Conservation (phyloP, 2,329 filamentous ascomycete species). For the Thelonectria olida region DNA sequence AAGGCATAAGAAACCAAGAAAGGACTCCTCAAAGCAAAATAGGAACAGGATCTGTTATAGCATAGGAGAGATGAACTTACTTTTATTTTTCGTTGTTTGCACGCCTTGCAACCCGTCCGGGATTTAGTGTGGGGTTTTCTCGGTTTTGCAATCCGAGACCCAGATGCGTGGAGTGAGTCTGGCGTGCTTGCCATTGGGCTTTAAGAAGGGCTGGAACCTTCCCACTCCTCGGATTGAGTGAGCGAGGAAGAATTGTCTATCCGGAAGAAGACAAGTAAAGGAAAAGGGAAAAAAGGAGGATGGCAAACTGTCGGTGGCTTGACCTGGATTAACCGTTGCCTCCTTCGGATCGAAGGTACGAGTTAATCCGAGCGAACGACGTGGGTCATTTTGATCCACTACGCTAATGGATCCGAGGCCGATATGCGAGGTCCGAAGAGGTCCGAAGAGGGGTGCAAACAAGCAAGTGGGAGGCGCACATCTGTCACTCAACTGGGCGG, state of each 20-base stretch:
- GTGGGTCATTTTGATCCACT: no score
- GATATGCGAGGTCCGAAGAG: no score
- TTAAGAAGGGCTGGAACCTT: neutral
- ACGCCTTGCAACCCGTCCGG: conserved; percentile 1
- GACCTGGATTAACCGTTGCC: no score
- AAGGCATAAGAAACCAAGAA: neutral
- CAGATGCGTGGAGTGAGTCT: neutral
- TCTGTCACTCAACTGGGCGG: no score
- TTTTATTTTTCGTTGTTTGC: conserved; percentile 9
- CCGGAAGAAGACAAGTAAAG: no score
- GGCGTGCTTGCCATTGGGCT: neutral
- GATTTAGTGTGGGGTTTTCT: conserved; percentile 5
- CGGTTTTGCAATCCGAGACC: neutral
- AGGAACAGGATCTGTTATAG: neutral
- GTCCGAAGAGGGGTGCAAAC: no score
- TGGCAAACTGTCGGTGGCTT: no score
- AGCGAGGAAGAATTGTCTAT: neutral
- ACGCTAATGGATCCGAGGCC: no score
- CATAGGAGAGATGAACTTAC: neutral
- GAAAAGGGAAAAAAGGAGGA: no score
- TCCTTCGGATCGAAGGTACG: no score
- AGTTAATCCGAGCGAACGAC: no score
- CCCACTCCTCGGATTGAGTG: neutral
- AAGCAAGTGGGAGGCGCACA: no score
- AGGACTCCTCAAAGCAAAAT: neutral